Base-by-base conservation (phyloP, 345 rosid species). In the Boechera divaricarpa region DNA sequence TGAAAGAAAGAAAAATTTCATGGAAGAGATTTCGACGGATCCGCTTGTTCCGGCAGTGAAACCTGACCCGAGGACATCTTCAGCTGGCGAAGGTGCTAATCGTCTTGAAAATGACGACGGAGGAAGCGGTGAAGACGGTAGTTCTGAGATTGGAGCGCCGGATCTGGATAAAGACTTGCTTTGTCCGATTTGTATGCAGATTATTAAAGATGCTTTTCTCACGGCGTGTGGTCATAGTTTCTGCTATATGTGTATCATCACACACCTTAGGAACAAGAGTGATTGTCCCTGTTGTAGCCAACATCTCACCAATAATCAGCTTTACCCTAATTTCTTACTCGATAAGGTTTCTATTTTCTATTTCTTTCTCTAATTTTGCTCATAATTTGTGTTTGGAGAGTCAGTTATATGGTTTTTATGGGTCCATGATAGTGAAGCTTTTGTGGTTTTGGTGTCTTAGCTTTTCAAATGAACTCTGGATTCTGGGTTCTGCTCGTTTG, bases 161-260 rank as follows among this genome's bases (percentile, higher is more conserved):
- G 87, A 87, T 74, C 85, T 84, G 63, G 98, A 91, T 42, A 95
- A 86, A 79, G 97, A 95, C 79, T 81, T 88, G 78, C 79, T 88
- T 10, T 92, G 99, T 75, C 98, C 99, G 80, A 95, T 95, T 68
- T 95, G 99, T 76, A 95, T 95, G 98, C 97, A 92, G 87, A 81
- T 95, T 32, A 91, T 95, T 7, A 91, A 91, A 69, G 98, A 92
- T 75, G 97, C 99, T 38, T 95, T 95, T 77, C 90, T 95, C n/a
- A 95, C 99, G 5, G 87, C 86, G 6, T 95, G 99, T 69, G 98
- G 99, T 5, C 99, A 95, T 63, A 95, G 99, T 76, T 95, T 95
- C 86, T 95, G 99, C 82, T 90, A 89, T 83, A 89, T 89, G 98
- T 95, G 99, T 62, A 86, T 95, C 73, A 91, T 84, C 78, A 95